Conservation (phyloP, 139 green algal genomes). For the Penium margaritaceum region DNA sequence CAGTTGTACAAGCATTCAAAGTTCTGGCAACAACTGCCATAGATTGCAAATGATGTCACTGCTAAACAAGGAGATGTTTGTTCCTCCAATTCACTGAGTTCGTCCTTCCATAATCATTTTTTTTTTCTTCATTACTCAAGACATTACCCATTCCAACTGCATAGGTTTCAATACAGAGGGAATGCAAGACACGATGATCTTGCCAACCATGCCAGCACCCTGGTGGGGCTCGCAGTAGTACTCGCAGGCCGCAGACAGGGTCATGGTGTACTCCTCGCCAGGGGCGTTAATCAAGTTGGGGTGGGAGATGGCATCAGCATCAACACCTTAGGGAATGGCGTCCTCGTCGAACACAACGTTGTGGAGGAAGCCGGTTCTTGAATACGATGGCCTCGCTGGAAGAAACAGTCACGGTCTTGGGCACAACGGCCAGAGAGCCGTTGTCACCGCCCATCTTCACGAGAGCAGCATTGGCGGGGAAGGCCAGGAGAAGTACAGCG, state of each 20-base stretch:
- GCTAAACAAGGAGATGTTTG: no score
- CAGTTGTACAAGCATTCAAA: no score
- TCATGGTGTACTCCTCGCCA: conserved; percentile 69
- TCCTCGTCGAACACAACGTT: conserved; percentile 95
- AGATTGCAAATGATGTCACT: no score
- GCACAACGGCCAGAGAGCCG: conserved; percentile 67
- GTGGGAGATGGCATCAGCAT: conserved; percentile 74
- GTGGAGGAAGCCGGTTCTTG: conserved; percentile 63
- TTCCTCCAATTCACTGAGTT: no score
- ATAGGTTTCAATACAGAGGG: no score
- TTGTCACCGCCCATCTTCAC: conserved; percentile 75
- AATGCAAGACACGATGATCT: conserved; percentile 61
- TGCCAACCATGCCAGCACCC: conserved; percentile 82
- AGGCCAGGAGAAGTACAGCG: conserved; percentile 63
- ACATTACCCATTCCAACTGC: no score
- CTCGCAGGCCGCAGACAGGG: conserved; percentile 68
- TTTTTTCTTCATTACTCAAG: no score
- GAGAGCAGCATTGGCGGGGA: conserved; percentile 62
- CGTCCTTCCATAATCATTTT: no score
- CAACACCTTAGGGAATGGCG: conserved; percentile 67
- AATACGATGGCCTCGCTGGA: conserved; percentile 74
- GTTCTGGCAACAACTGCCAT: no score
- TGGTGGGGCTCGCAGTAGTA: conserved; percentile 95
- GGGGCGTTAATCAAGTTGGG: conserved; percentile 86
- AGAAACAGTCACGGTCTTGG: conserved; percentile 54